Base-by-base conservation (phyloP, 2,329 filamentous ascomycete genomes). In the Cladosporium sp. region DNA sequence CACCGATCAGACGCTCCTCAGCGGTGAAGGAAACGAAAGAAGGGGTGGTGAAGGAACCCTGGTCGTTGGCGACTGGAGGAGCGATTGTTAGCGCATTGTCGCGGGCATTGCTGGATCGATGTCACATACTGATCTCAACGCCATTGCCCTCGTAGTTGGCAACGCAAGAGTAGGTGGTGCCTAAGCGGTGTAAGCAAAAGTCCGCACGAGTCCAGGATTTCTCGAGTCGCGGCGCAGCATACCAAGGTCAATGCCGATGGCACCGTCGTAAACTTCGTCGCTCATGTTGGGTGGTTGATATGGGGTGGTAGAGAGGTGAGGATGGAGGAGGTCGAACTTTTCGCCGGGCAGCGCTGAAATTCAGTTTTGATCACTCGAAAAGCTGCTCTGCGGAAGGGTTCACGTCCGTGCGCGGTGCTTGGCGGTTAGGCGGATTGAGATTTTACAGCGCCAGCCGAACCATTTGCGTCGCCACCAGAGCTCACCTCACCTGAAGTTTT, bases 241-340 rank as follows among this genome's bases (percentile, higher is more conserved):
- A 96, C 93, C 94, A 83, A 99, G 86, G 88, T 99, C 94, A 84
- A 99, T 99, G 87, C 94, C 94, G 83, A 97, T 91, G 87, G 94
- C 94, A 89, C 94, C 94, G 79, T 99, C 94, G 80, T 97, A 99
- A 74, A 95, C 88, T 88, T 97, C 93, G 80, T 96, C 92, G 78
- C 90, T 88, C 93, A 97, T 97, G 76, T 81, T 90, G 56, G 28
- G 47, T 59, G 28, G 39, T 43, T 36, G 37, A 19, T 59, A 59
- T 59, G 47, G 56, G 50, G 40, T 50, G 56, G 50, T 59, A 40
- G 55, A 43, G 51, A 56, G 54, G 54, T 56, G 54, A 45, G 38
- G 51, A 45, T 55, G 54, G 54, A 49, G 42, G 36, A 56, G 52
- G 34, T 56, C 54, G 54, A 47, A 38, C 52, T 38, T 42, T 51